phyloP scores from a whole-genome alignment of 768 basidiomycete genomes.

The Suillus clintonianus region DNA sequence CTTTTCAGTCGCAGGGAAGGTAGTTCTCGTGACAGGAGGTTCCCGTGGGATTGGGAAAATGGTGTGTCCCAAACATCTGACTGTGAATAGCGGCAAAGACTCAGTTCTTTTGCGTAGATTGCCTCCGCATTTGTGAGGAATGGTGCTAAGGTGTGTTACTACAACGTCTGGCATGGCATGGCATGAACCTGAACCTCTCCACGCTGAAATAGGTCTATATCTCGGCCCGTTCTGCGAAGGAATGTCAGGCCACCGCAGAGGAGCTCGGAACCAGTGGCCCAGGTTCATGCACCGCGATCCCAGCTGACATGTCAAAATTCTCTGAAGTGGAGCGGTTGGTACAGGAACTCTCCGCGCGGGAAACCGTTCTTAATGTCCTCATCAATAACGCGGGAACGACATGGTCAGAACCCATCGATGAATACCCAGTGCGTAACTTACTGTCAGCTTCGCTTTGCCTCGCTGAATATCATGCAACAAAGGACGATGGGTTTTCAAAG shows the following conservation, averaged over 20 bases:
- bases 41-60: slow-evolving; percentile 68
- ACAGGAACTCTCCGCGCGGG: slow-evolving; percentile 48
- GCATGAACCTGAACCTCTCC: slow-evolving; percentile 16
- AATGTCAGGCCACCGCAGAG: slow-evolving; percentile 51
- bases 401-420: slow-evolving; percentile 50
- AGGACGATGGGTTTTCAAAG: slow-evolving; percentile 63
- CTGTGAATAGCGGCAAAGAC: slow-evolving; percentile 1
- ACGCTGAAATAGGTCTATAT: slow-evolving; percentile 53
- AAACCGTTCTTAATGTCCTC: slow-evolving; percentile 55
- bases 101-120: slow-evolving; percentile 43
- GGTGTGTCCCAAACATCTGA: slow-evolving; percentile 33
- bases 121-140: slow-evolving; percentile 63
- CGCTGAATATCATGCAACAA: slow-evolving; percentile 1
- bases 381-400: slow-evolving; percentile 69
- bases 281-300: slow-evolving; percentile 54
- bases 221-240: slow-evolving; percentile 54
- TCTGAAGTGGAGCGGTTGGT: slow-evolving; percentile 57
- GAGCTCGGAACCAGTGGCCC: slow-evolving; percentile 55
- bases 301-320: slow-evolving; percentile 54
- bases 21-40: slow-evolving; percentile 67
- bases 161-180: not conserved
- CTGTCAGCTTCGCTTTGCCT: slow-evolving; percentile 9
- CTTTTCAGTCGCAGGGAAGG: slow-evolving; percentile 53
- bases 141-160: slow-evolving; percentile 49
- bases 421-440: slow-evolving; percentile 41